These are phyloP conservation scores for Fusarium tjaetaba DNA, from an alignment of 2,329 filamentous ascomycete species.

Conservation along the genomic window DNA sequence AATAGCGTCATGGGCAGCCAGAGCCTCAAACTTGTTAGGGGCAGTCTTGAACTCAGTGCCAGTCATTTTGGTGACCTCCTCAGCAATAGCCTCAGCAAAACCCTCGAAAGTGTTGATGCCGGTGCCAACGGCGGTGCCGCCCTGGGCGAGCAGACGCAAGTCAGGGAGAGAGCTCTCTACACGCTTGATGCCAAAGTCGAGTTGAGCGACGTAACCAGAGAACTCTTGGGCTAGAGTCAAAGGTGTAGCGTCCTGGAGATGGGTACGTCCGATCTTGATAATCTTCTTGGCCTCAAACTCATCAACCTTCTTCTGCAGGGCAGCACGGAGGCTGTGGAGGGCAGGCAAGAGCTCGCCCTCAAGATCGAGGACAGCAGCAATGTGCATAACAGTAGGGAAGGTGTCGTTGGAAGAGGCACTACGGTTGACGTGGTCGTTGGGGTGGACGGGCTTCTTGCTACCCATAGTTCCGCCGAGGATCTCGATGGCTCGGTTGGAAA, in stretches of 20 bases:
- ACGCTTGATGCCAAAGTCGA: constrained; percentile 89
- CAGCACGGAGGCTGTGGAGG: constrained; percentile 81
- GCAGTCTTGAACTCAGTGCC: constrained; percentile 94
- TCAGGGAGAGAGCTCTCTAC: constrained; percentile 85
- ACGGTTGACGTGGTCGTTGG: constrained; percentile 99
- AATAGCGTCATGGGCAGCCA: constrained; percentile 94
- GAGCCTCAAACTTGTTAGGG: constrained; percentile 98
- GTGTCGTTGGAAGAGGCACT: constrained; percentile 98
- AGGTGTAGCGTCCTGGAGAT: constrained; percentile 96
- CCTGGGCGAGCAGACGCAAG: constrained; percentile 88
- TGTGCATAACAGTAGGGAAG: constrained; percentile 99
- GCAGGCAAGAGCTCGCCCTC: constrained; percentile 87
- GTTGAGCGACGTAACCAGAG: constrained; percentile 94
- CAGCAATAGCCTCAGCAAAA: constrained; percentile 92
- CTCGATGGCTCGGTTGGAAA: constrained; percentile 98
- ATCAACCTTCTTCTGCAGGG: constrained; percentile 88
- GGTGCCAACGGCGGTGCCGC: constrained; percentile 95
- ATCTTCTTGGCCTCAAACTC: constrained; percentile 86
- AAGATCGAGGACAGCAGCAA: constrained; percentile 93
- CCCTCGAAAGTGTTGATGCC: constrained; percentile 98
- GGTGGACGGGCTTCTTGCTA: constrained; percentile 97
- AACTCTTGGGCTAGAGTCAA: constrained; percentile 97
- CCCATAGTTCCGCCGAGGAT: constrained; percentile 95
- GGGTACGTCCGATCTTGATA: constrained; percentile 98
- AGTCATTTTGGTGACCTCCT: constrained; percentile 91